phyloP scores from a whole-genome alignment of 2,329 filamentous ascomycete genomes.

The Exophiala aquamarina region DNA sequence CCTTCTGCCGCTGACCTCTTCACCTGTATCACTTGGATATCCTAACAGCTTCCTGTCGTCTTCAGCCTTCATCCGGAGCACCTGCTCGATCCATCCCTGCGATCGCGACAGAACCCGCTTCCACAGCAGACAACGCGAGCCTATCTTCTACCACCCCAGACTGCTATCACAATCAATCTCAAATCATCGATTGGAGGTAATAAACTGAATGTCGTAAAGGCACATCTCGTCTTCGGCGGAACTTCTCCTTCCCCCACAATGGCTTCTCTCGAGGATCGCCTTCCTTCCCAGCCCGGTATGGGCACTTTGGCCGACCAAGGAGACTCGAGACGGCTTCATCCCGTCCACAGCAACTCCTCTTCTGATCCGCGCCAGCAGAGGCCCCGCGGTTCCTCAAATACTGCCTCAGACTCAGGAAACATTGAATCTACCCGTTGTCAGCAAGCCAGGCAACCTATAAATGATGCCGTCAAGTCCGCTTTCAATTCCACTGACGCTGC shows the following conservation, averaged over 20 bases:
- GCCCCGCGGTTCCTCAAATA: conserved; percentile 10
- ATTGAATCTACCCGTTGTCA: conserved; percentile 18
- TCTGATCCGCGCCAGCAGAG: conserved; percentile 7
- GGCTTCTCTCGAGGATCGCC: conserved; percentile 15
- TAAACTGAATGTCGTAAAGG: conserved; percentile 18
- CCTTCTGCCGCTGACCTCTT: too few relatives aligned
- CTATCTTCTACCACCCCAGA: neutral
- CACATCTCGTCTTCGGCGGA: conserved; percentile 11
- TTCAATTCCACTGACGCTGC: conserved; percentile 51
- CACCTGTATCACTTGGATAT: too few relatives aligned
- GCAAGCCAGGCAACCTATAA: conserved; percentile 47
- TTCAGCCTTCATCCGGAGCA: too few relatives aligned
- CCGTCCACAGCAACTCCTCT: conserved; percentile 12
- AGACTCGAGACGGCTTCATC: conserved; percentile 13
- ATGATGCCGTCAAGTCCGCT: conserved; percentile 58
- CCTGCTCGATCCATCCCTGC: too few relatives aligned
- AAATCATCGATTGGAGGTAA: conserved; percentile 2
- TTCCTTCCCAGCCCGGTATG: conserved; percentile 7
- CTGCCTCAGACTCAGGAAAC: conserved; percentile 8
- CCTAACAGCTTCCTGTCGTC: too few relatives aligned
- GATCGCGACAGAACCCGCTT: too few relatives aligned
- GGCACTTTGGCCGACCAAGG: conserved; percentile 10
- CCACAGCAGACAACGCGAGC: too few relatives aligned
- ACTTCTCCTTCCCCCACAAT: conserved; percentile 14
- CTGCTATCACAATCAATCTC: conserved; percentile 9